phyloP scores from a whole-genome alignment of 306 rosid species.

The Sphenostylis stenocarpa region DNA sequence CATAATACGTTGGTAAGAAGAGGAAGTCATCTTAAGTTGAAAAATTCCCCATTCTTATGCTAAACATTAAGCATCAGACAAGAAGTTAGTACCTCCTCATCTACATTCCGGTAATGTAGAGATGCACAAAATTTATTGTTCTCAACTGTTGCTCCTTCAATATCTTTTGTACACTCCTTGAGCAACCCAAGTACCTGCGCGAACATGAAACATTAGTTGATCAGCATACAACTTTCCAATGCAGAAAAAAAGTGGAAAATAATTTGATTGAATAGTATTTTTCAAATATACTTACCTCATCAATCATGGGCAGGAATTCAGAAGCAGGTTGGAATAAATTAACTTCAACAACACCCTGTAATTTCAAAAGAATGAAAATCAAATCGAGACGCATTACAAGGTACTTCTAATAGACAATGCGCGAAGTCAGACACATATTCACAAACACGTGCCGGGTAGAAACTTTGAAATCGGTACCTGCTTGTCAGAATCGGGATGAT shows the following conservation, averaged over 20 bases:
- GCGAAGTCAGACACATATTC: not conserved
- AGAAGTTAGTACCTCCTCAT: constrained; percentile 59
- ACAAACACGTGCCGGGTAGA: not conserved
- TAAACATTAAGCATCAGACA: not conserved
- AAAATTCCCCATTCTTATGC: not conserved
- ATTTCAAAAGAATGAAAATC: constrained; percentile 7
- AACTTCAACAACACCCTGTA: constrained; percentile 75
- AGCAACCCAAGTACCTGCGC: constrained; percentile 64
- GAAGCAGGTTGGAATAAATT: constrained; percentile 90
- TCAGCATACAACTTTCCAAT: constrained; percentile 10
- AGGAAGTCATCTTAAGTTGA: not conserved
- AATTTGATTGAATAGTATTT: not conserved
- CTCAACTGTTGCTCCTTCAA: constrained; percentile 81
- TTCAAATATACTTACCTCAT: constrained; percentile 52
- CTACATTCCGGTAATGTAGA: constrained; percentile 92
- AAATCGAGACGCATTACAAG: not conserved
- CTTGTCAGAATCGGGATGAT: constrained; percentile 47
- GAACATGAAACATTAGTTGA: constrained; percentile 16
- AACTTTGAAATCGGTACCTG: constrained; percentile 45
- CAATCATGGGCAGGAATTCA: constrained; percentile 74
- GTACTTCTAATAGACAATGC: not conserved
- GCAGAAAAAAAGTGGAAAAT: constrained; percentile 12
- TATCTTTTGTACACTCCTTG: constrained; percentile 59
- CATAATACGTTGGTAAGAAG: not conserved
- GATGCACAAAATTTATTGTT: constrained; percentile 86